Percentiles rank a stretch among this genome's conserved stretches.
phyloP scores from a whole-genome alignment of 2,329 filamentous ascomycete genomes.

The Sporothrix brunneoviolacea region DNA sequence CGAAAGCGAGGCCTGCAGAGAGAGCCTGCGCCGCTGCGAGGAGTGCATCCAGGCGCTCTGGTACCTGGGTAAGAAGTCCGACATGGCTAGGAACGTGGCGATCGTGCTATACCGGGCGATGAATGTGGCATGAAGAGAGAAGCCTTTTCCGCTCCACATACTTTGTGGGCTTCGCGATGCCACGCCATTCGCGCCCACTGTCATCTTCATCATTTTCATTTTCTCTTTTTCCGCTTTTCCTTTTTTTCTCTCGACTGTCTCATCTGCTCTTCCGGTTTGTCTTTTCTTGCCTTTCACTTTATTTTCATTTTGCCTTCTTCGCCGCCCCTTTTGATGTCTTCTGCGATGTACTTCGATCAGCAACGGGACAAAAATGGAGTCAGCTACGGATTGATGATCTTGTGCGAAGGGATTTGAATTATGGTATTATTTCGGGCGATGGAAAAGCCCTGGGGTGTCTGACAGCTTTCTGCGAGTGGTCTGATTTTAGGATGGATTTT shows the following conservation, averaged over 20 bases:
- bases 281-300: background rate
- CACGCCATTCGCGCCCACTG: too few relatives aligned
- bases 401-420: too few relatives aligned
- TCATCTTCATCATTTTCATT: background rate
- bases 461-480: too few relatives aligned
- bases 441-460: too few relatives aligned
- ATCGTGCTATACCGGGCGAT: constrained; percentile 65
- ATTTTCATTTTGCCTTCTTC: background rate
- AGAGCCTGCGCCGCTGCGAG: constrained; percentile 33
- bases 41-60: constrained; percentile 47
- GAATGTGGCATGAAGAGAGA: constrained; percentile 16
- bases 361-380: too few relatives aligned
- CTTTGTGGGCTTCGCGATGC: too few relatives aligned
- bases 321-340: too few relatives aligned
- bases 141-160: too few relatives aligned
- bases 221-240: background rate
- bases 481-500: too few relatives aligned
- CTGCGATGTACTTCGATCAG: too few relatives aligned
- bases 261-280: background rate
- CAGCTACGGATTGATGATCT: too few relatives aligned
- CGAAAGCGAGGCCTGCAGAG: constrained; percentile 18
- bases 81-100: constrained; percentile 36
- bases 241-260: background rate
- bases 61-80: constrained; percentile 49
- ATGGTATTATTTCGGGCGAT: too few relatives aligned